A percentile compares a stretch with the other conserved stretches of the same genome.
phyloP scores from a whole-genome alignment of 1,139 yeast genomes.

The Pichia sp. region DNA sequence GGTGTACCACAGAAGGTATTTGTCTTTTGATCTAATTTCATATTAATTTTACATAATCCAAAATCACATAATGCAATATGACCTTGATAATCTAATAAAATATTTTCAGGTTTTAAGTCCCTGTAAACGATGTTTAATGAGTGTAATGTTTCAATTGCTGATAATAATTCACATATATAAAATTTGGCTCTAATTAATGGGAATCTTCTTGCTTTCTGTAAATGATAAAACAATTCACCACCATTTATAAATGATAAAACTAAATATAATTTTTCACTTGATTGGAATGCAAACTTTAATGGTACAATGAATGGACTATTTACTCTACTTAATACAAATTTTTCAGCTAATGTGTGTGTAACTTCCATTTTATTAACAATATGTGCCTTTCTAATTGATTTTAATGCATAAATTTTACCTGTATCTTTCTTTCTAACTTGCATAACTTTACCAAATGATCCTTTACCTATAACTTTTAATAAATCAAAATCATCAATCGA shows the following conservation, averaged over 20 bases:
- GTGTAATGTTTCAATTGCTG: constrained; percentile 89
- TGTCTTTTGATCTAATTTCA: constrained; percentile 65
- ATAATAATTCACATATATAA: constrained; percentile 86
- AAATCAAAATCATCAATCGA: constrained; percentile 88
- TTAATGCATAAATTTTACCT: constrained; percentile 86
- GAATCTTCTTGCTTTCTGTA: constrained; percentile 86
- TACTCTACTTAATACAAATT: constrained; percentile 89
- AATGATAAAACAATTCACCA: constrained; percentile 92
- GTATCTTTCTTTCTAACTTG: constrained; percentile 95
- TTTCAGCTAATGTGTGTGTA: constrained; percentile 91
- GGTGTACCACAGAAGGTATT: constrained; percentile 97
- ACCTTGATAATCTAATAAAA: constrained; percentile 87
- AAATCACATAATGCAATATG: constrained; percentile 97
- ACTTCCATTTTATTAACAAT: constrained; percentile 92
- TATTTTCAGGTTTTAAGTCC: constrained; percentile 93
- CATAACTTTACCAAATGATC: constrained; percentile 98
- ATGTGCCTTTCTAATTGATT: constrained; percentile 88
- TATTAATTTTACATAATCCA: constrained; percentile 90
- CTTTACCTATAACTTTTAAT: constrained; percentile 92
- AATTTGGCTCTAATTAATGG: constrained; percentile 85
- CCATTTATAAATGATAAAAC: constrained; percentile 94
- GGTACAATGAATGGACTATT: constrained; percentile 98
- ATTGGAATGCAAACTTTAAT: constrained; percentile 87
- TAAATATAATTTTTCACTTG: constrained; percentile 86
- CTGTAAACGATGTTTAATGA: constrained; percentile 88